A percentile compares a stretch with the other conserved stretches of the same genome.
Evolutionary conservation across 2,329 filamentous ascomycete species (phyloP).

Genomic region (Aspergillus chevalieri): DNA sequence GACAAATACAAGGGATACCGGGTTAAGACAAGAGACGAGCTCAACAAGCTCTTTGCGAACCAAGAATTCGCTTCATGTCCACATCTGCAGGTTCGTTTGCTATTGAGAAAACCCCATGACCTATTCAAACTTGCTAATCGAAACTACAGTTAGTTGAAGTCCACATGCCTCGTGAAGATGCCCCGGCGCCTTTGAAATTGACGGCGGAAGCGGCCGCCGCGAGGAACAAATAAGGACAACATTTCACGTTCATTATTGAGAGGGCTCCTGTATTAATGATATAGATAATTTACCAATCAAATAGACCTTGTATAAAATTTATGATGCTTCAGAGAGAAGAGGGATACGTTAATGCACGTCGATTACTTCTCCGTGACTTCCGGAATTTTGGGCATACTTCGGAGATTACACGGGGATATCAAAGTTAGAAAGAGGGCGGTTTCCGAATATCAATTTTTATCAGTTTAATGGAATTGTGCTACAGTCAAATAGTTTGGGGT

Average conservation of each 20-base stretch:
- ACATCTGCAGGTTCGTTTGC: conserved; percentile 36
- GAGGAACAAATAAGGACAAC: conserved; percentile 46
- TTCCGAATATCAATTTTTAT: background rate
- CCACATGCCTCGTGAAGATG: conserved; percentile 73
- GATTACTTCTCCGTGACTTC: background rate
- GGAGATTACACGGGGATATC: too few species aligned
- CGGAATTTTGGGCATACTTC: too few species aligned
- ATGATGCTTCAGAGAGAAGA: background rate
- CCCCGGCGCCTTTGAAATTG: conserved; percentile 61
- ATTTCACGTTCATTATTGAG: too few species aligned
- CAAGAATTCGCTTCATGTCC: conserved; percentile 54
- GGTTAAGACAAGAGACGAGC: conserved; percentile 63
- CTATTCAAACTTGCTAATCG: background rate
- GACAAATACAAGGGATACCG: conserved; percentile 57
- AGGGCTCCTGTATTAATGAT: background rate
- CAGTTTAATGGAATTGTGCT: too few species aligned
- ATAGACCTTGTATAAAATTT: background rate
- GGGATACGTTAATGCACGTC: too few species aligned
- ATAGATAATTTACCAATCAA: background rate
- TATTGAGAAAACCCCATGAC: background rate
- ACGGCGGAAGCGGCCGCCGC: conserved; percentile 66
- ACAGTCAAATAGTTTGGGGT: too few species aligned
- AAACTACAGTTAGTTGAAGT: conserved; percentile 70
- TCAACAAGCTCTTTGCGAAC: conserved; percentile 60
- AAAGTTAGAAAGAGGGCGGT: too few species aligned